Base-by-base conservation (phyloP, 331 rosid species). In the Dryas integrifolia region DNA sequence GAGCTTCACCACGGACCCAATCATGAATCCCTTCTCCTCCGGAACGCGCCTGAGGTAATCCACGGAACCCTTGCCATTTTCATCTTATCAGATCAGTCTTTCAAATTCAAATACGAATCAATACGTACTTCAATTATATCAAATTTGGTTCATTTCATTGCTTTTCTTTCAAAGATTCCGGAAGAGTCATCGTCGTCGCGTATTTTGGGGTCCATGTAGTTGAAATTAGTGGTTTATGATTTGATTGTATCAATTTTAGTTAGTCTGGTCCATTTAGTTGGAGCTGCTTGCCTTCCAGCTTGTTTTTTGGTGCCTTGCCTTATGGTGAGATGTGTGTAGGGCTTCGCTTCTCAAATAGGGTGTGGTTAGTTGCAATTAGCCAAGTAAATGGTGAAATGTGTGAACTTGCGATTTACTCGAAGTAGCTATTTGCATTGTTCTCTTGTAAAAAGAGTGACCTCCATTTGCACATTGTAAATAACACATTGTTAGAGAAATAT, bases 1-100 rank as follows among this genome's bases (percentile, higher is more conserved):
- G 77, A 84, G 83, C 85, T 86, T 78, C 76, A 10, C 55, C 63
- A 26, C 57, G 47, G 82, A 81, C 74, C 76, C 88, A 79, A 83
- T 73, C 86, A 95, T 95, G 98, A 95, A 95, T 76, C 96, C 98
- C 43, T 95, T 95, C 86, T 91, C 96, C 6, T 95, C 98, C 50
- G 96, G 96, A 15, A 95, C 98, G 75, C 97, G 98, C 60, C 86
- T 95, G 79, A 85, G 98, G 98, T 95, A 57, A 84, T 78, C 72
- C 58, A 53, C 79, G 15, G 69, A 80, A 30, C 55, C 11, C 47
- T 47, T 35, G 2, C 72, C 45, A n/a, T 62, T 72, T 65, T 18
- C 10, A 68, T 78, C 8, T 71, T 10, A n/a, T 78, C 24, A 50
- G 82, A 85, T 71, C 30, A 71, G 46, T 71, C 39, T 4, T 45